phyloP scores from a whole-genome alignment of 257 asterid species.

The Solanum peruvianum region DNA sequence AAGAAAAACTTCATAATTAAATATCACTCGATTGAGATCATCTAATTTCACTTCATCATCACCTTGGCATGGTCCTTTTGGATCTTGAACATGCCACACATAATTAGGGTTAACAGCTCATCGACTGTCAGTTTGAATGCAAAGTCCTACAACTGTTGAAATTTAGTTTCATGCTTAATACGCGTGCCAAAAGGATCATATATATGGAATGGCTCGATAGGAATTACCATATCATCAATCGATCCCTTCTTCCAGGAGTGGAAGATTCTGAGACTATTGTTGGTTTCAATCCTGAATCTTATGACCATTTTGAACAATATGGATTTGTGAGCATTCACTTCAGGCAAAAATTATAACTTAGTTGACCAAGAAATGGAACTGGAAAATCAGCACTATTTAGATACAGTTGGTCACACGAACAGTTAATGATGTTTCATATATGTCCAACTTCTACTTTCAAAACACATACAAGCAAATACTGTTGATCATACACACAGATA shows the following conservation, averaged over 20 bases:
- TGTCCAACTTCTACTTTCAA: no score
- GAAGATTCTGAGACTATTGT: conserved; percentile 43
- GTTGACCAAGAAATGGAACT: no score
- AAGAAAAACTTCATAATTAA: no score
- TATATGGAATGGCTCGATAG: conserved; percentile 38
- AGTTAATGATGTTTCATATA: no score
- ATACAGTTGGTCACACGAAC: no score
- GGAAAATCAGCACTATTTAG: no score
- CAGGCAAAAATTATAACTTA: not conserved
- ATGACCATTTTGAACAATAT: conserved; percentile 52
- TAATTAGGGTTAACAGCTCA: conserved; percentile 60
- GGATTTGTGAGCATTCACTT: conserved; percentile 85
- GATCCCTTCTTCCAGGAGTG: conserved; percentile 66
- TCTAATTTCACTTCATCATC: not conserved
- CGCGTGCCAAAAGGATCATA: conserved; percentile 42
- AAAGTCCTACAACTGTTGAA: conserved; percentile 76
- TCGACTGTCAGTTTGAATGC: conserved; percentile 96
- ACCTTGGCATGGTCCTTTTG: not conserved
- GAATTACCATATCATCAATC: conserved; percentile 20
- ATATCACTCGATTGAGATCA: not conserved
- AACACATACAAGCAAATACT: no score
- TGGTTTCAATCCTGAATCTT: conserved; percentile 57
- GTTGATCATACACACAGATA: no score
- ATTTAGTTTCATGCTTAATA: conserved; percentile 77
- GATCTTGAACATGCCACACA: not conserved